A percentile compares a stretch with the other conserved stretches of the same genome.
Conservation (phyloP, 83 land plant genomes). For the Diphasiastrum complanatum region DNA sequence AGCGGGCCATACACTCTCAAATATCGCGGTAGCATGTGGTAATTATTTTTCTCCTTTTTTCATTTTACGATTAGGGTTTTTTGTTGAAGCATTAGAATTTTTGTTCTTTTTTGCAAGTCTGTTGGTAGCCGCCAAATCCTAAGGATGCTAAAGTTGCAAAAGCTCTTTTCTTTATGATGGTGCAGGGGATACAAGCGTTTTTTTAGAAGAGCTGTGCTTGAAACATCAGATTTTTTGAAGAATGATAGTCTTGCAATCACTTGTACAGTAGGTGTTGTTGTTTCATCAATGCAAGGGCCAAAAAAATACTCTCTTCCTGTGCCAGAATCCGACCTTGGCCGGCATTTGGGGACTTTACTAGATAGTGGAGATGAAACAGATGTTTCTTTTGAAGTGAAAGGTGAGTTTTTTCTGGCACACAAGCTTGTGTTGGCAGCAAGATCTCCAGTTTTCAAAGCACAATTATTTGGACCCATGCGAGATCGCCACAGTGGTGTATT, state of each 20-base stretch:
- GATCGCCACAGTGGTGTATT: conserved; percentile 44
- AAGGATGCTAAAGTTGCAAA: background rate
- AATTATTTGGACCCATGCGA: conserved; percentile 71
- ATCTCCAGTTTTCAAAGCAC: conserved; percentile 82
- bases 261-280: conserved; percentile 81
- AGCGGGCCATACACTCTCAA: conserved; percentile 40
- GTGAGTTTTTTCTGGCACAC: conserved; percentile 60
- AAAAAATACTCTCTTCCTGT: conserved; percentile 42
- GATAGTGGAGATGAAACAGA: conserved; percentile 59
- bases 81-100: background rate
- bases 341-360: conserved; percentile 43
- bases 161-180: background rate
- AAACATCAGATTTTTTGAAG: conserved; percentile 72
- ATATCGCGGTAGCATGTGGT: conserved; percentile 40
- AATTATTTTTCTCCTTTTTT: background rate
- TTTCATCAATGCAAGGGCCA: conserved; percentile 59
- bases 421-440: conserved; percentile 80
- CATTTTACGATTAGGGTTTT: background rate
- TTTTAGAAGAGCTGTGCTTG: conserved; percentile 55
- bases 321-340: conserved; percentile 65
- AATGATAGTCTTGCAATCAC: conserved; percentile 65
- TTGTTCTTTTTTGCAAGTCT: background rate
- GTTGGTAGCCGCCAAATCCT: background rate
- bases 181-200: conserved; percentile 85
- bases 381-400: conserved; percentile 62